Percentiles rank a stretch among this genome's conserved stretches.
Evolutionary conservation across 2,329 filamentous ascomycete genomes (phyloP).

Genomic region (Claviceps pazoutovae): DNA sequence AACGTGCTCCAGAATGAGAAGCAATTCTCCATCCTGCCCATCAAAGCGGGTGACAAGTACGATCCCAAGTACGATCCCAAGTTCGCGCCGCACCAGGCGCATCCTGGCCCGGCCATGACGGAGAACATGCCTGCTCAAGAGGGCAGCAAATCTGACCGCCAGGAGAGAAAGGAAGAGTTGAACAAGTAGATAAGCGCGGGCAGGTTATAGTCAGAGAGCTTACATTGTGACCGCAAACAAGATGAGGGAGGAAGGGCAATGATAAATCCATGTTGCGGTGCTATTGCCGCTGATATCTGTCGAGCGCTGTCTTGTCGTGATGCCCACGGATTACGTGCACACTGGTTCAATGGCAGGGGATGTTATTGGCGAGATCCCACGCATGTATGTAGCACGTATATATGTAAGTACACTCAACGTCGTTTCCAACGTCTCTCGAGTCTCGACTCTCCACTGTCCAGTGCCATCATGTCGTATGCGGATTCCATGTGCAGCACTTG

Average conservation of each 20-base stretch:
- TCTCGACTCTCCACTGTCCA: too few species aligned
- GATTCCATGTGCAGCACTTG: too few species aligned
- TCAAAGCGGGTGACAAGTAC: slow-evolving; percentile 26
- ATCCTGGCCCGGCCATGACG: slow-evolving; percentile 43
- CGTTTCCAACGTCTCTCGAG: too few species aligned
- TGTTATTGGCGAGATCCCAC: too few species aligned
- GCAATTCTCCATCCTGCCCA: slow-evolving; percentile 31
- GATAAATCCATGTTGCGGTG: not conserved
- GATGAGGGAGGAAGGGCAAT: not conserved
- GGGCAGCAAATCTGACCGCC: slow-evolving; percentile 55
- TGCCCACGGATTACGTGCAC: too few species aligned
- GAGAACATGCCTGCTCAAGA: slow-evolving; percentile 40
- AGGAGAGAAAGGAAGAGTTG: slow-evolving; percentile 48
- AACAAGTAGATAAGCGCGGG: slow-evolving; percentile 36
- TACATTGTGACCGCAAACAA: not conserved
- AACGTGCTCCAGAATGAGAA: slow-evolving; percentile 22
- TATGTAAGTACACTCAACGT: too few species aligned
- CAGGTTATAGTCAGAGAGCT: not conserved
- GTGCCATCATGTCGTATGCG: too few species aligned
- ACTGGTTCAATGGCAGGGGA: too few species aligned
- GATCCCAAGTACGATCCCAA: slow-evolving; percentile 22
- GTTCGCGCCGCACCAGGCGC: slow-evolving; percentile 38
- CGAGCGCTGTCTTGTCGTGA: too few species aligned
- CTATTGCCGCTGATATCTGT: too few species aligned
- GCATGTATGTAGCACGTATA: too few species aligned